Evolutionary conservation across 2,329 filamentous ascomycete species (phyloP), one percentile per base, ranked within the genome.

Genomic region (Rhinocladiella similis): DNA sequence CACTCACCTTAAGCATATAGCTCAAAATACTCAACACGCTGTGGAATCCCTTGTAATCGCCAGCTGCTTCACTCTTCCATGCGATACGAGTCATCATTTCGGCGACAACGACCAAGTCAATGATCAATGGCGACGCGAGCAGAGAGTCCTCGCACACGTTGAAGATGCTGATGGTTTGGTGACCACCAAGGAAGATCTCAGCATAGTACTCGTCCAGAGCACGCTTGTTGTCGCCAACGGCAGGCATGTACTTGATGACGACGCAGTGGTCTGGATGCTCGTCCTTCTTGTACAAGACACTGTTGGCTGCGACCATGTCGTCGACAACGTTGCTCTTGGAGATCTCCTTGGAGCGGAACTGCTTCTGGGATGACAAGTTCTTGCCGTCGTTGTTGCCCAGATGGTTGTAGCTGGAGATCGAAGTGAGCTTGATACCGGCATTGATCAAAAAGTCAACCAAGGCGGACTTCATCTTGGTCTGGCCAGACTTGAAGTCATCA

Each of bases 391-490:
- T 99, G 85, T 99, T 99, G 70, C 94, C 94, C 54, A 99, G 87
- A 75, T 99, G 94, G 81, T 99, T 99, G 86, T 99, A 99, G 77
- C 90, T 95, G 64, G 94, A 91, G 77, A 99, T 97, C 39, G 92
- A 96, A 58, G 93, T 97, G 70, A 99, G 86, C 81, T 96, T 97
- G 83, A 99, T 97, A 72, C 94, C 94, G 47, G 94, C 94, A 73
- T 87, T 97, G 86, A 99, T 96, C 73, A 99, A 78, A 80, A 99
- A 99, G 77, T 99, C 94, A 45, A 97, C 94, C 27, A 99, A 85
- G 18, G 94, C 94, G 59, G 94, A 97, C 81, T 99, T 99, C 94
- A 99, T 99, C 86, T 99, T 99, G 73, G 94, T 99, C 82, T 99
- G 94, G 62, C 94, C 94, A 61, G 94, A 97, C 81, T 99, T 99